phyloP scores from a whole-genome alignment of 2,329 filamentous ascomycete species.

The Penicillium rolfsii region DNA sequence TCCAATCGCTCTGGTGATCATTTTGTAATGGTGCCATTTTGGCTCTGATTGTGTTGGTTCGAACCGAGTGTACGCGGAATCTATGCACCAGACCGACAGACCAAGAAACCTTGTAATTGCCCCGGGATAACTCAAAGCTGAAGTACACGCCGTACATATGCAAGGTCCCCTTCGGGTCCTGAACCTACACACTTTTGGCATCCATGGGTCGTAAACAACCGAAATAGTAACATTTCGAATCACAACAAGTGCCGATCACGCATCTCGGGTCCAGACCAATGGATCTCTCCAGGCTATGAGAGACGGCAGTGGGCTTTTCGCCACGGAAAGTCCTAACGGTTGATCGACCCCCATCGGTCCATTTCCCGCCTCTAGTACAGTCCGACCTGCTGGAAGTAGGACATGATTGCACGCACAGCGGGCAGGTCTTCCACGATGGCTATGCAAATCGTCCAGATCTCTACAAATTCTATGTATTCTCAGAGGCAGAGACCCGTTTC shows the following conservation, averaged over 20 bases:
- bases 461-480: not conserved
- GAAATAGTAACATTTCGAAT: not conserved
- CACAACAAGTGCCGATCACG: not conserved
- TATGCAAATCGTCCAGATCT: not conserved
- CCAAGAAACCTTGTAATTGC: not conserved
- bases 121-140: not conserved
- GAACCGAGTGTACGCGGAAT: not conserved
- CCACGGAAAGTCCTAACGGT: not conserved
- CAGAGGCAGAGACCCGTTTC: not conserved
- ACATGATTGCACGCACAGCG: not conserved
- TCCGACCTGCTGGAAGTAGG: not conserved
- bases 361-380: not conserved
- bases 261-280: not conserved
- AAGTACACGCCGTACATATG: conserved; percentile 2
- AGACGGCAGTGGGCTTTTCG: not conserved
- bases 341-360: not conserved
- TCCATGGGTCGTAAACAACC: not conserved
- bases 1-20: not conserved
- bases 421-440: too few species aligned
- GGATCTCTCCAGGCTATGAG: not conserved
- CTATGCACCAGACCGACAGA: not conserved
- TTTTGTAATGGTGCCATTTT: not conserved
- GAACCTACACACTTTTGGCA: not conserved
- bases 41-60: not conserved
- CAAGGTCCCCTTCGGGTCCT: not conserved